These are phyloP conservation scores for Raddia guianensis DNA, from an alignment of 176 grass and related monocot genomes.

Conservation along the genomic window DNA sequence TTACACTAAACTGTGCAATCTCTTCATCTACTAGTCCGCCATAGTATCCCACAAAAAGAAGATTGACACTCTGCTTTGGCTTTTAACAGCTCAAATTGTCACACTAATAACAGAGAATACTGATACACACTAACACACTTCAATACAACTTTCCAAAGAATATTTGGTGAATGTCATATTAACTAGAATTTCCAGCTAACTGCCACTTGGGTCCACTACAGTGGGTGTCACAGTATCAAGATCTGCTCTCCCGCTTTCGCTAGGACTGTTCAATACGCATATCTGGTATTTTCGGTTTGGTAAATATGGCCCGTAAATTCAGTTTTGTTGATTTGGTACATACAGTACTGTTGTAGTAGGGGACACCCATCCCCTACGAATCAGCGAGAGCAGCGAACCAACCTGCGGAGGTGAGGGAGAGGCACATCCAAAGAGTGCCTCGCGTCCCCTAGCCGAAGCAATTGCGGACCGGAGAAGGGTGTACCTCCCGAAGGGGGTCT, in stretches of 20 bases:
- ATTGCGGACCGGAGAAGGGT: too few relatives aligned
- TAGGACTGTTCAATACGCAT: too few relatives aligned
- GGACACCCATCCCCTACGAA: too few relatives aligned
- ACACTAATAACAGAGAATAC: not conserved
- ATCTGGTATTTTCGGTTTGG: too few relatives aligned
- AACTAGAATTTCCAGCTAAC: slow-evolving; percentile 1
- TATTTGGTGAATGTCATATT: not conserved
- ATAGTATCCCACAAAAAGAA: not conserved
- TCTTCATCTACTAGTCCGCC: not conserved
- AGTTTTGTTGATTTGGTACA: too few relatives aligned
- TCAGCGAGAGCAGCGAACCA: too few relatives aligned
- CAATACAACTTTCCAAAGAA: not conserved
- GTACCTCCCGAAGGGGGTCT: too few relatives aligned
- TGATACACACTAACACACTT: not conserved
- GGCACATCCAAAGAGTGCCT: too few relatives aligned
- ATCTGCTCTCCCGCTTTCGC: not conserved
- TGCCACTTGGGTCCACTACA: not conserved
- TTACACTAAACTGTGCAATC: slow-evolving; percentile 8
- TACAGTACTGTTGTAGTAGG: too few relatives aligned
- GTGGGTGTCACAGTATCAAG: not conserved
- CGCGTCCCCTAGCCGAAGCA: too few relatives aligned
- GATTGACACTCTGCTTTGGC: slow-evolving; percentile 11
- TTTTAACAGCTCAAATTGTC: slow-evolving; percentile 10
- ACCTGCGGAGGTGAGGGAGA: too few relatives aligned
- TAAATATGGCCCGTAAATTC: too few relatives aligned